Evolutionary conservation across 345 rosid species (phyloP).

Genomic region (Citrus australasica): DNA sequence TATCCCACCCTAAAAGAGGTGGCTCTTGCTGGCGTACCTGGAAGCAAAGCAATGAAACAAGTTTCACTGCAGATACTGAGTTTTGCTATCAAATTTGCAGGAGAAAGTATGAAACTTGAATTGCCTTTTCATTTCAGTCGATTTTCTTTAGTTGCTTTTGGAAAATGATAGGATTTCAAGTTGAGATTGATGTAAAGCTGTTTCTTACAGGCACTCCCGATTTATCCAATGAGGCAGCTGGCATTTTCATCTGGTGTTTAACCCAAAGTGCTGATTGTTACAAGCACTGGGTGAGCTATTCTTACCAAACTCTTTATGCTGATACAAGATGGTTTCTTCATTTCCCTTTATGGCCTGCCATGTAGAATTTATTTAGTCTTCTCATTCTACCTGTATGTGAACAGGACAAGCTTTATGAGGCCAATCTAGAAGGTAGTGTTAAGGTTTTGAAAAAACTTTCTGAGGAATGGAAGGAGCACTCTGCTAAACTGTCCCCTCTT

Average conservation of each 20-base stretch:
- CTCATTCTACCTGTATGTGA: not conserved
- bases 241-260: constrained; percentile 56
- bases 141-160: not conserved
- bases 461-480: constrained; percentile 58
- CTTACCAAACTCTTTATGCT: not conserved
- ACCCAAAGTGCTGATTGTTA: constrained; percentile 62
- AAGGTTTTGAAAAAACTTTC: constrained; percentile 49
- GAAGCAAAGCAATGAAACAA: constrained; percentile 83
- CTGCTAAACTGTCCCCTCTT: constrained; percentile 42
- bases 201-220: constrained; percentile 43
- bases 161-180: not conserved
- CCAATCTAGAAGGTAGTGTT: constrained; percentile 53
- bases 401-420: constrained; percentile 64
- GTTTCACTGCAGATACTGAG: constrained; percentile 54
- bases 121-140: not conserved
- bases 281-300: constrained; percentile 67
- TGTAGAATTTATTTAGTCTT: constrained; percentile 1
- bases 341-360: not conserved
- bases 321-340: not conserved
- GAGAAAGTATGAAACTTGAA: constrained; percentile 49
- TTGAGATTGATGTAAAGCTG: constrained; percentile 7
- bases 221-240: constrained; percentile 68
- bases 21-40: constrained; percentile 64
- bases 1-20: constrained; percentile 64
- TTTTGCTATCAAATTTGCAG: constrained; percentile 53